Evolutionary conservation across 306 rosid species (phyloP), one percentile per base, ranked within the genome.

Genomic region (Arachis stenosperma): DNA sequence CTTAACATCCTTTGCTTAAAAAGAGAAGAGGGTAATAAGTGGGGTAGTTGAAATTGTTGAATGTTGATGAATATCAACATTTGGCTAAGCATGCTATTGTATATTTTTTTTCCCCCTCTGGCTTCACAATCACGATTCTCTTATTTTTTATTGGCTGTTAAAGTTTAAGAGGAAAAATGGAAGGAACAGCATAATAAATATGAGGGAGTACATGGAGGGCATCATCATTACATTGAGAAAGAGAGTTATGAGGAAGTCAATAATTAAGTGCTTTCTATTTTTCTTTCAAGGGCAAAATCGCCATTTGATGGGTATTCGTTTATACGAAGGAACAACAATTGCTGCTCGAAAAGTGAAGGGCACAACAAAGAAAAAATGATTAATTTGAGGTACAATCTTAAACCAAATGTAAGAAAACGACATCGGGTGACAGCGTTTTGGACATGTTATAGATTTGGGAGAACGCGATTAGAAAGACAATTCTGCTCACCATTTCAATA

Each of bases 41-140:
- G 73, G 57, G 61, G 73, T 58, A 33, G 81, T 71, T 84, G 81
- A 78, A 81, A 60, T 72, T 81, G 65, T 64, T 82, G 65, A 36
- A 33, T 33, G 37, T 33, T 33, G 37, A 33, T 33, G 37, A 37
- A 54, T 69, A 69, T 39, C 60, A 47, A 42, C 14, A 75, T 78
- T 72, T 77, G 77, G 77, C 70, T 12, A 63, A 82, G 68, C 82
- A 74, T 30, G 71, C 4, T 6, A 7, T 75, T 33, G 4, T 33
- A 1, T 33, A 33, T 33, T 2, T 33, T 42, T 47, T 75, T 85
- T 77, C 75, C 27, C 27, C 27, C 1, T 53, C 62, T 67, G 51
- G 41, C 39, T 65, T 75, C 78, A 51, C 75, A 58, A 81, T 78
- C 73, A 67, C 80, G 15, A 9, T 74, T 67, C 51, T 51, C 17